These are phyloP conservation scores for Diaporthe citri DNA, from an alignment of 2,329 filamentous ascomycete species.

Conservation along the genomic window DNA sequence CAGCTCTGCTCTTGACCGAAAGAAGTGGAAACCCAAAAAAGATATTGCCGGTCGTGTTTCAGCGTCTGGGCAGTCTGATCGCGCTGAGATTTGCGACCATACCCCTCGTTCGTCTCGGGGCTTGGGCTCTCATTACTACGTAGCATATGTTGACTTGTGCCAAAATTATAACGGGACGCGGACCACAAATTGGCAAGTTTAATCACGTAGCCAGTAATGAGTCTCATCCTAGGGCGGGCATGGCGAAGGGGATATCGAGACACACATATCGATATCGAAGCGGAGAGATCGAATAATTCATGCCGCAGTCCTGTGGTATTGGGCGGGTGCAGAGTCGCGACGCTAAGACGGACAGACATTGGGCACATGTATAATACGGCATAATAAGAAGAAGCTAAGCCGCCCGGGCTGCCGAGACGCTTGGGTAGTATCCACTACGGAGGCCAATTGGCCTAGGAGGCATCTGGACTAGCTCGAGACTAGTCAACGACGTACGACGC, in stretches of 20 bases:
- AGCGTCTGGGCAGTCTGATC: slow-evolving; percentile 20
- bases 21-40: neutral
- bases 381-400: neutral
- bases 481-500: no score
- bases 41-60: slow-evolving; percentile 1
- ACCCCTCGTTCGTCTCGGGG: neutral
- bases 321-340: neutral
- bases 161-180: neutral
- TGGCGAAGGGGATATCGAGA: neutral
- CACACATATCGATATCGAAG: no score
- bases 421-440: neutral
- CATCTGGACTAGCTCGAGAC: slow-evolving; percentile 13
- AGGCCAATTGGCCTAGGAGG: neutral
- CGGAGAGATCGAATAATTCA: neutral
- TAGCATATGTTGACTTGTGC: neutral
- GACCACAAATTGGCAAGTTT: neutral
- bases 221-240: no score
- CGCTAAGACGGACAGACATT: neutral
- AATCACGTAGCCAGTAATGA: no score
- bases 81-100: neutral
- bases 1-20: neutral
- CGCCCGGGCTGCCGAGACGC: neutral
- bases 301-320: neutral
- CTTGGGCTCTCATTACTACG: neutral
- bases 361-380: slow-evolving; percentile 8